Evolutionary conservation across 345 rosid genomes (phyloP), one percentile per base, ranked within the genome.

Genomic region (Pelargonium nanum): DNA sequence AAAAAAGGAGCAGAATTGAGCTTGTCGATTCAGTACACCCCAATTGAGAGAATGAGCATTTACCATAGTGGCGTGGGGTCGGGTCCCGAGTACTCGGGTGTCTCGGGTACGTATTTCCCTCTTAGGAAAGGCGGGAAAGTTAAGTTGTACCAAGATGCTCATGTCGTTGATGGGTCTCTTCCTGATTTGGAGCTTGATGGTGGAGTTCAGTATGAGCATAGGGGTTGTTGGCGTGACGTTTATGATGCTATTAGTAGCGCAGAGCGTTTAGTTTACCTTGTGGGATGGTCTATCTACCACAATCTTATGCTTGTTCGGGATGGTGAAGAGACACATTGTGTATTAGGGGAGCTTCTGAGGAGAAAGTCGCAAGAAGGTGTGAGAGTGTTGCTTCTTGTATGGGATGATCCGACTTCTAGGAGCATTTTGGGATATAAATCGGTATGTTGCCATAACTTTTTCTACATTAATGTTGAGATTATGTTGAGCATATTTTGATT

Each of bases 331-430:
- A 73, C 59, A 1, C 68, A 73, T 45, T 63, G 60, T 52, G 77
- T 73, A 24, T 70, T 91, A 64, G 98, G 98, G 25, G 87, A 86
- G 59, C 84, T 91, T 71, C 90, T 91, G 26, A 91, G 82, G 65
- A 60, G 17, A 19, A 91, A 91, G 74, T 91, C 98, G 60, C 98
- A 83, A 56, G 96, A 91, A 79, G 96, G 98, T 70, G 98, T 91
- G 16, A 71, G 96, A 65, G 98, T 91, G 59, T 79, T 91, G 73
- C 85, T 91, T 53, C 83, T 91, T 60, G 85, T 86, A 23, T 91
- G 98, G 98, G 96, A 91, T 81, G 98, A 91, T 80, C 98, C 96
- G 22, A 83, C 95, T 58, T 91, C 98, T 44, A 80, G 70, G 65
- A 85, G 89, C 78, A 59, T 91, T 68, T 56, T 88, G 28, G 92